A percentile compares a stretch with the other conserved stretches of the same genome.
Conservation (phyloP, 306 rosid genomes). For the Phaseolus lunatus region DNA sequence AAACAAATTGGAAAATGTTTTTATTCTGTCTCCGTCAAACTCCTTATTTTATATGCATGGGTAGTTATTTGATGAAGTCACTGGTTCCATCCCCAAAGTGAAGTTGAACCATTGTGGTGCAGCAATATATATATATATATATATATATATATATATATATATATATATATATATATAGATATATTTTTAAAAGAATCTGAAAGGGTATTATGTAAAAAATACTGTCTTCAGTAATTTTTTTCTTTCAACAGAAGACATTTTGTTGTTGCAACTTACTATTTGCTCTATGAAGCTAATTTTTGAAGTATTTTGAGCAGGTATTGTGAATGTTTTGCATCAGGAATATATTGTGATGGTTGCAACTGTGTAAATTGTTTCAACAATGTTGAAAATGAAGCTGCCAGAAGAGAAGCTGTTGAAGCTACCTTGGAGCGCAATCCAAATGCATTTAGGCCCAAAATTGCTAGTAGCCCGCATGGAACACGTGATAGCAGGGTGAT, state of each 20-base stretch:
- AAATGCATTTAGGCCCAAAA: constrained; percentile 98
- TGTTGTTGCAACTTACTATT: constrained; percentile 7
- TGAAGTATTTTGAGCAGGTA: constrained; percentile 73
- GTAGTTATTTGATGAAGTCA: constrained; percentile 8
- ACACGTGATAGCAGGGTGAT: constrained; percentile 76
- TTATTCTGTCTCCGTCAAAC: not conserved
- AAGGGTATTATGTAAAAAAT: constrained; percentile 1
- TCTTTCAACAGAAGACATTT: constrained; percentile 27
- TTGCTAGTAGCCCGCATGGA: constrained; percentile 98
- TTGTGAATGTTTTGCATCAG: constrained; percentile 99
- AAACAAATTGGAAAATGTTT: constrained; percentile 20
- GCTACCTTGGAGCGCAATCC: constrained; percentile 99
- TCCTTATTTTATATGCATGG: constrained; percentile 11
- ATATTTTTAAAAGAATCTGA: constrained; percentile 7
- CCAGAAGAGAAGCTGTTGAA: constrained; percentile 96
- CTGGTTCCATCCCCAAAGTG: constrained; percentile 29
- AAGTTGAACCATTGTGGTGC: constrained; percentile 20
- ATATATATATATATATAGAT: too few relatives aligned
- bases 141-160: too few relatives aligned
- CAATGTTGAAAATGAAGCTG: constrained; percentile 95
- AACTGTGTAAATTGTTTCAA: constrained; percentile 96
- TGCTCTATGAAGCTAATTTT: constrained; percentile 44
- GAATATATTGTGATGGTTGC: constrained; percentile 99
- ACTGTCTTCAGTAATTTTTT: constrained; percentile 19
- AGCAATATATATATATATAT: too few relatives aligned